Conservation (phyloP, 73 alveolate genomes). For the Paraurostyla sp. region DNA sequence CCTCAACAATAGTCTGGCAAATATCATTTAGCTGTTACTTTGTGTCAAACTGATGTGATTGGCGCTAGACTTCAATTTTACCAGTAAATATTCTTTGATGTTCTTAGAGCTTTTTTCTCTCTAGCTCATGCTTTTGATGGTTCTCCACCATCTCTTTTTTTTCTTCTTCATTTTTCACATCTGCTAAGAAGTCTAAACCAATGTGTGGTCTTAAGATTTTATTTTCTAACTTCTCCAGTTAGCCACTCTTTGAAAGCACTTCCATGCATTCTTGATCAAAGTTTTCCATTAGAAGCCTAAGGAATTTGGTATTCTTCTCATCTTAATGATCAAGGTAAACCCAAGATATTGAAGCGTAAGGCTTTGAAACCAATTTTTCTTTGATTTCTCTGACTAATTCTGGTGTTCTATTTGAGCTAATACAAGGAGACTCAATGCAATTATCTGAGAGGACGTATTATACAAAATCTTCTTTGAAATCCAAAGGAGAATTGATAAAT, state of each 20-base stretch:
- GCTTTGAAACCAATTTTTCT: neutral
- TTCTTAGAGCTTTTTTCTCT: neutral
- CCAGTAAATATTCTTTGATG: neutral
- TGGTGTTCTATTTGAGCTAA: conserved; percentile 5
- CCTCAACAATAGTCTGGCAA: conserved; percentile 32
- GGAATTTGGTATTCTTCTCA: neutral
- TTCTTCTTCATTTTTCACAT: conserved; percentile 34
- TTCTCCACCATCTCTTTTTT: conserved; percentile 12
- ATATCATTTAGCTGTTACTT: neutral
- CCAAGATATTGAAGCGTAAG: conserved; percentile 51
- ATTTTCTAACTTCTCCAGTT: neutral
- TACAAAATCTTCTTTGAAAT: conserved; percentile 42
- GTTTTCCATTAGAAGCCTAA: conserved; percentile 3
- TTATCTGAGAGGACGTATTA: neutral
- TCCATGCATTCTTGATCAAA: neutral
- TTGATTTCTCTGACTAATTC: conserved; percentile 28
- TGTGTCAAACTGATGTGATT: neutral
- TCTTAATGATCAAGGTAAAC: conserved; percentile 9
- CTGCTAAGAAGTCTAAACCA: conserved; percentile 11
- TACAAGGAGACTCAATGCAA: conserved; percentile 3
- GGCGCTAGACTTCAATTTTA: neutral
- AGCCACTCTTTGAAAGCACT: neutral
- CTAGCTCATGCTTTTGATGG: neutral
- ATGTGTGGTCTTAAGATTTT: neutral
- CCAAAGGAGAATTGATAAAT: conserved; percentile 1